Base-by-base conservation (phyloP, 192 early-diverging fungal genomes). In the Gorgonomyces haynaldii region DNA sequence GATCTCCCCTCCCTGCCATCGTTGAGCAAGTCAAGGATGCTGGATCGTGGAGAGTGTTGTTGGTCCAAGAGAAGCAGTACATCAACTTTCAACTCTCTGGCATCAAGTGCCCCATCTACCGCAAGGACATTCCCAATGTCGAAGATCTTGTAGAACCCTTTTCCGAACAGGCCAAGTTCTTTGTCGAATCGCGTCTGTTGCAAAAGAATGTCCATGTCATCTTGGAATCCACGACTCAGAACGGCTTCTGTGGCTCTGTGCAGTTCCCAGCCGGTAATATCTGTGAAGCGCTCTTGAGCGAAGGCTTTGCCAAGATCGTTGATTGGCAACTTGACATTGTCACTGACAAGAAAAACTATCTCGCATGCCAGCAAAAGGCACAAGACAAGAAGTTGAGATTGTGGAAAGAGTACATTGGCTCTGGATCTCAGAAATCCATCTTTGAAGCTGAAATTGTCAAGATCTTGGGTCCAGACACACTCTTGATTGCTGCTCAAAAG, bases 21-120 rank as follows among this genome's bases (percentile, higher is more conserved):
- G 67, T 98, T 55, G 96, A 98, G 62, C 88, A 87, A 62, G 83
- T 96, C n/a, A 87, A 91, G 35, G 91, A 95, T 54, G 96, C 54
- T 41, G 76, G 85, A 4, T 87, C 85, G 12, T 72, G 83, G 42
- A 82, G 89, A 12, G 81, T 90, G 3, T 67, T 76, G 30, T 58
- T 91, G 35, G 58, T 82, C 43, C 53, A 85, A 24, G 74, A 75
- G 4, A 58, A 72, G 30, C 81, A 82, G 57, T 84, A 86, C 56
- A 66, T 91, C 39, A 85, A 79, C 32, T 58, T 96, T 22, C 69
- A 74, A 26, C 54, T 86, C 29, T 84, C 89, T 3, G 92, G 92
- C 6, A 74, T 98, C 51, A 86, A 85, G 57, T 83, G 84, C 4
- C 91, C 91, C 5, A 64, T 76, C 16, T 78, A 84, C 50, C 76